A percentile compares a stretch with the other conserved stretches of the same genome.
phyloP scores from a whole-genome alignment of 176 grass and related monocot species.

The Zea luxurians region DNA sequence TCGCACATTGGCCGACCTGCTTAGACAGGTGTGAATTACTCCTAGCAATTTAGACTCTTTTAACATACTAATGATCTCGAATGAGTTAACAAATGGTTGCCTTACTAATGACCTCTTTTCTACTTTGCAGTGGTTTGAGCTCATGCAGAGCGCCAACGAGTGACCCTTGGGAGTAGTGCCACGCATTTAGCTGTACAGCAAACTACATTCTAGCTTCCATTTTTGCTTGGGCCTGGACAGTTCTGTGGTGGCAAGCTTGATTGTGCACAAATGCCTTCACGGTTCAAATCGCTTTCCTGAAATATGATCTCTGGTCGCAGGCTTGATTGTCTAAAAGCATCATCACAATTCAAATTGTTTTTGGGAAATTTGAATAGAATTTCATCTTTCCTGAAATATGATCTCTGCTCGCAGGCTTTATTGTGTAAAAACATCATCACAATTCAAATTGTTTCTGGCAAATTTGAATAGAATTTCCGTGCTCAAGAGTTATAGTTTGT shows the following conservation, averaged over 20 bases:
- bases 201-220: not conserved
- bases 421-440: too few species aligned
- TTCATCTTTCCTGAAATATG: too few species aligned
- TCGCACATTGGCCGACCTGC: constrained; percentile 78
- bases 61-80: not conserved
- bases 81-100: not conserved
- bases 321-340: constrained; percentile 25
- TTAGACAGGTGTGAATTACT: constrained; percentile 75
- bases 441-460: too few species aligned
- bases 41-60: not conserved
- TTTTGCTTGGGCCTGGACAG: not conserved
- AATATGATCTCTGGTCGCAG: not conserved
- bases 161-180: constrained; percentile 28
- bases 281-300: not conserved
- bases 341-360: constrained; percentile 22
- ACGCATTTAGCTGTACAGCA: constrained; percentile 10
- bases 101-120: constrained; percentile 29
- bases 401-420: too few species aligned
- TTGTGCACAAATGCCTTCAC: not conserved
- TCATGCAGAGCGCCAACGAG: constrained; percentile 73
- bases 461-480: too few species aligned
- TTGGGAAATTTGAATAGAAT: not conserved
- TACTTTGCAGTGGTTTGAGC: constrained; percentile 86
- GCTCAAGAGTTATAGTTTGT: too few species aligned
- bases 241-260: not conserved